These are phyloP conservation scores for Sporothrix pseudoabietina DNA, from an alignment of 2,329 filamentous ascomycete genomes.

Conservation along the genomic window DNA sequence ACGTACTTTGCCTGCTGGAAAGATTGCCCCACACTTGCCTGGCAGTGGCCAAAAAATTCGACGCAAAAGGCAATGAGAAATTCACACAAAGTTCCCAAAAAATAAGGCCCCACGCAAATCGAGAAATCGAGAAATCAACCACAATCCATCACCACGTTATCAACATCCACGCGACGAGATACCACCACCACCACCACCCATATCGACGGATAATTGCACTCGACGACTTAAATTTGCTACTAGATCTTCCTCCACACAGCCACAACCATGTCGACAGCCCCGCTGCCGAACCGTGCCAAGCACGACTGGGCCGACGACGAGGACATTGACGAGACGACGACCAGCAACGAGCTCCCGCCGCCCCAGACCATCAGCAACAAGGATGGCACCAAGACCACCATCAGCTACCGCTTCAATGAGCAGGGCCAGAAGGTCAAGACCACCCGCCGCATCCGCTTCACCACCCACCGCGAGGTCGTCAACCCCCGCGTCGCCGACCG, in stretches of 20 bases:
- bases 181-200: background rate
- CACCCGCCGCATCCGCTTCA: conserved; percentile 91
- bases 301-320: conserved; percentile 96
- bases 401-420: conserved; percentile 88
- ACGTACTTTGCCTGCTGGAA: conserved; percentile 14
- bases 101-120: conserved; percentile 27
- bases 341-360: conserved; percentile 69
- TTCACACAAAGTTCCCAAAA: conserved; percentile 27
- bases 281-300: conserved; percentile 41
- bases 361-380: conserved; percentile 93
- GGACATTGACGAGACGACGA: conserved; percentile 72
- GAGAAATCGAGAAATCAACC: background rate
- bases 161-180: conserved; percentile 1
- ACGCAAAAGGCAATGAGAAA: conserved; percentile 29
- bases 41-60: conserved; percentile 33
- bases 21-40: conserved; percentile 32
- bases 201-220: background rate
- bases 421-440: conserved; percentile 96
- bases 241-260: background rate
- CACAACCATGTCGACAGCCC: conserved; percentile 31
- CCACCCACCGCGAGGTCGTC: conserved; percentile 86
- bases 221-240: background rate
- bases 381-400: conserved; percentile 95
- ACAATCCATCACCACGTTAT: conserved; percentile 16
- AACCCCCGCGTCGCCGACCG: conserved; percentile 97